phyloP scores from a whole-genome alignment of 1,139 yeast genomes.

The Lodderomyces theae region DNA sequence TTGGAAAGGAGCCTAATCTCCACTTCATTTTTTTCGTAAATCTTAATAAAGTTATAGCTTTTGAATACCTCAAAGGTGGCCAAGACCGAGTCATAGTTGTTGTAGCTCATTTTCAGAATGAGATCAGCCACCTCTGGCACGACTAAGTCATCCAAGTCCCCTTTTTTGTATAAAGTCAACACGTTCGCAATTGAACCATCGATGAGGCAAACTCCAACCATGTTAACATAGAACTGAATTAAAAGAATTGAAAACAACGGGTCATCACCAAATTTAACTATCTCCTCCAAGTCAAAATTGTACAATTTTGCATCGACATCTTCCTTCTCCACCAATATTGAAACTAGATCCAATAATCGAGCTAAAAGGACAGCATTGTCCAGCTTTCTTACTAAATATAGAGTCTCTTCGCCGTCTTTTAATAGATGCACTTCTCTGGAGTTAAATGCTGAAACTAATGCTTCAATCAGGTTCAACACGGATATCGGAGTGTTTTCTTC shows the following conservation, averaged over 20 bases:
- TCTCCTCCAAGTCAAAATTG: constrained; percentile 17
- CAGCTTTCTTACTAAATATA: constrained; percentile 10
- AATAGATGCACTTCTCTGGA: constrained; percentile 11
- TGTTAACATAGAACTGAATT: constrained; percentile 27
- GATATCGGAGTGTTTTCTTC: constrained; percentile 12
- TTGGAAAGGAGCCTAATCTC: constrained; percentile 24
- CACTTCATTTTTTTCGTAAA: constrained; percentile 17
- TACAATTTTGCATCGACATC: constrained; percentile 10
- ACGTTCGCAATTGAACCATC: constrained; percentile 15
- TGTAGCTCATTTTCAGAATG: constrained; percentile 11
- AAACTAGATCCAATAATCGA: constrained; percentile 24
- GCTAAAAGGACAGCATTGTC: constrained; percentile 20
- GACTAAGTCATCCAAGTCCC: constrained; percentile 10
- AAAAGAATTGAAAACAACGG: constrained; percentile 26
- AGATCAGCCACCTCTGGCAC: constrained; percentile 12
- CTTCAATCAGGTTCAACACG: constrained; percentile 22
- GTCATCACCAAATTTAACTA: constrained; percentile 20
- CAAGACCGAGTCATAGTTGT: constrained; percentile 12
- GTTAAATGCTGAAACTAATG: constrained; percentile 14
- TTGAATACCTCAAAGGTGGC: constrained; percentile 19
- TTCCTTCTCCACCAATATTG: constrained; percentile 11
- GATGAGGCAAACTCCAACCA: constrained; percentile 18
- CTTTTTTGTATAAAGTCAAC: constrained; percentile 15
- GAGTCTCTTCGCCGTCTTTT: constrained; percentile 6
- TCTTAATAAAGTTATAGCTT: constrained; percentile 19